A percentile compares a stretch with the other conserved stretches of the same genome.
Evolutionary conservation across 352 stramenopile species (phyloP).

Genomic region (Elongisporangium undulatum): DNA sequence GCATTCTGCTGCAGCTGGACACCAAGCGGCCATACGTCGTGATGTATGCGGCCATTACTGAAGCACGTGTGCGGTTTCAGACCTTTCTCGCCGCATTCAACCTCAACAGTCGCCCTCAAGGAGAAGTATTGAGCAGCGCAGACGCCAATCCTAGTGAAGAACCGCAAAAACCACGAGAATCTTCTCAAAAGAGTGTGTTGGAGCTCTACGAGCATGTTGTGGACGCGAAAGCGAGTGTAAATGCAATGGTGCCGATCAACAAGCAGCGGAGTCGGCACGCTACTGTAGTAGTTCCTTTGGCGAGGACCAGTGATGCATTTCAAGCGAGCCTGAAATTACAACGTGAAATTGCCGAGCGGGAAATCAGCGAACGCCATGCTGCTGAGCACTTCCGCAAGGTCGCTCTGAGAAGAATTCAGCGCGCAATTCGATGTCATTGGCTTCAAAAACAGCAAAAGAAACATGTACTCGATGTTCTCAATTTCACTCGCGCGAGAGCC

Average conservation of each 20-base stretch:
- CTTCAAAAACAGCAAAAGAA: slow-evolving; percentile 1
- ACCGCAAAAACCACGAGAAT: background rate
- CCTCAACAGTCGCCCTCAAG: background rate
- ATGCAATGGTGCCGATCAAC: background rate
- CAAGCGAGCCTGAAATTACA: slow-evolving; percentile 1
- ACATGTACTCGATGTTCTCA: background rate
- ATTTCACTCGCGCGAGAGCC: background rate
- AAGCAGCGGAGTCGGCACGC: background rate
- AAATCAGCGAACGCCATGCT: background rate
- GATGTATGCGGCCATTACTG: slow-evolving; percentile 14
- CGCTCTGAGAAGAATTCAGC: background rate
- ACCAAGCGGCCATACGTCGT: slow-evolving; percentile 15
- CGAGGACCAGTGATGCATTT: background rate
- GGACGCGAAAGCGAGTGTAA: slow-evolving; percentile 6
- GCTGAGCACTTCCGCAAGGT: slow-evolving; percentile 1
- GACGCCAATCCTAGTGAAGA: background rate
- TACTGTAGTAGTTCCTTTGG: background rate
- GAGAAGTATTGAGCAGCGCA: background rate
- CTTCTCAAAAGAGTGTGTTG: slow-evolving; percentile 6
- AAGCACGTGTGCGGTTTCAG: slow-evolving; percentile 21
- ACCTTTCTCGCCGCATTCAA: background rate
- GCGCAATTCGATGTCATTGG: background rate
- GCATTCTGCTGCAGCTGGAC: slow-evolving; percentile 24
- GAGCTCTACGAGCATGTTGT: slow-evolving; percentile 36
- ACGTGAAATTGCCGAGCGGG: slow-evolving; percentile 1